These are phyloP conservation scores for Chrysoporthe austroafricana DNA, from an alignment of 2,329 filamentous ascomycete species.

Conservation along the genomic window DNA sequence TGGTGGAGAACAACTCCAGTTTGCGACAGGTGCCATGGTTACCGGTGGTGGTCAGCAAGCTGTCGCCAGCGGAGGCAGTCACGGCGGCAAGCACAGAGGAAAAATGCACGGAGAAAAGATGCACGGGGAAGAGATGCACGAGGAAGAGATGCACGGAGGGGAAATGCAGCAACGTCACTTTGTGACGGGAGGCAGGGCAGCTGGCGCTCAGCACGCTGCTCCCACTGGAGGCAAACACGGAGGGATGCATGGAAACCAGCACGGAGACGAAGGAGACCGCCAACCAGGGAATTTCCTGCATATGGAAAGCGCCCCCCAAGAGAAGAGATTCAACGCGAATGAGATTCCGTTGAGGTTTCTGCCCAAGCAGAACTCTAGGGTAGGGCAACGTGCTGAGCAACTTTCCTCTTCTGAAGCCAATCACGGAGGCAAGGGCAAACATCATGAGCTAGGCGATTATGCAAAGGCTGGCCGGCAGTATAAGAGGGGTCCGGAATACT, in stretches of 20 bases:
- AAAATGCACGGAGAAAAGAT: not conserved
- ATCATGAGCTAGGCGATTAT: no score
- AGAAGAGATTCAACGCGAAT: not conserved
- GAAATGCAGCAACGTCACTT: not conserved
- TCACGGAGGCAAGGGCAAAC: no score
- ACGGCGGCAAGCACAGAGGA: not conserved
- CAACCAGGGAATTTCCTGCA: not conserved
- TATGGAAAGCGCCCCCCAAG: not conserved
- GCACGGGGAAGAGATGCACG: not conserved
- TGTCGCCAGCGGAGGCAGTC: not conserved
- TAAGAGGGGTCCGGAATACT: not conserved
- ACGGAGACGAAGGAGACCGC: not conserved
- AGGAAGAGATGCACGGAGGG: not conserved
- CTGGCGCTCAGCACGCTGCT: not conserved
- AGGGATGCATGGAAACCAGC: not conserved
- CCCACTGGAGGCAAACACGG: not conserved
- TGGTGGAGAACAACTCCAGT: not conserved
- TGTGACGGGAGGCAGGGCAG: not conserved
- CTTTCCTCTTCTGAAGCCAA: no score
- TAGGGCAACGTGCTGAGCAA: no score
- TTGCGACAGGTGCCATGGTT: not conserved
- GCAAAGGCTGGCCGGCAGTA: not conserved
- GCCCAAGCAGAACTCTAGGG: not conserved
- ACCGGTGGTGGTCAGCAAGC: not conserved
- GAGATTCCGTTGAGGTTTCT: not conserved